Base-by-base conservation (phyloP, 169 alveolate genomes). In the Cryptosporidium viatorum region DNA sequence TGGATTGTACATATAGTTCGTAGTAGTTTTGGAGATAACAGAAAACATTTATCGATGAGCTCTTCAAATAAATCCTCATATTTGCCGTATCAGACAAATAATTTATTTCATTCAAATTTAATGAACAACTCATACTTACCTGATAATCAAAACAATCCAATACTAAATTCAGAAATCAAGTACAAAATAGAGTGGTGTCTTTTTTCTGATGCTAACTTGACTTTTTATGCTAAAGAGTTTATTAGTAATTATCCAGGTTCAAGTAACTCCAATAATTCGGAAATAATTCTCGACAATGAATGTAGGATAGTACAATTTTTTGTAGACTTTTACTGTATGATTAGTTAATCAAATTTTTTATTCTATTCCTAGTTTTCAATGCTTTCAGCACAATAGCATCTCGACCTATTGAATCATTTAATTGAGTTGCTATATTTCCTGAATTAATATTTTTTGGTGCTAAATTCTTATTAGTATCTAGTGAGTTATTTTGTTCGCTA, bases 361-460 rank as follows among this genome's bases (percentile, higher is more conserved):
- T 80, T 59, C 89, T 39, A 80, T 62, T 62, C 9, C 74, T 80
- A 45, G 89, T 80, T 62, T 65, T 59, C 51, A 80, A 41, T 6
- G 89, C 89, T 37, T 80, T 80, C 48, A 80, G 39, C 59, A 80
- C 75, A 29, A 80, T 50, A 10, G 89, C 73, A 80, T 80, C 89
- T 65, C 35, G 60, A 14, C 89, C 75, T 43, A 80, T 62, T 31
- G 89, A 80, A 80, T 80, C 89, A 39, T 26, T 80, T 39, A 80
- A 35, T 33, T 31, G 41, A 31, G 71, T 21, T 33, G 71, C 35
- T 65, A 65, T 3, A 35, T 33, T 65, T 31, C 7, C 33, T 37
- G 71, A 31, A 65, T 65, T 65, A 3, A n/a, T 39, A 7, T 37
- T 65, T 65, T 31, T 65, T 7, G 37, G 21, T 65, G 23, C 1